A percentile compares a stretch with the other conserved stretches of the same genome.
These are phyloP conservation scores for Xenoacremonium recifei DNA, from an alignment of 2,329 filamentous ascomycete genomes.

Conservation along the genomic window DNA sequence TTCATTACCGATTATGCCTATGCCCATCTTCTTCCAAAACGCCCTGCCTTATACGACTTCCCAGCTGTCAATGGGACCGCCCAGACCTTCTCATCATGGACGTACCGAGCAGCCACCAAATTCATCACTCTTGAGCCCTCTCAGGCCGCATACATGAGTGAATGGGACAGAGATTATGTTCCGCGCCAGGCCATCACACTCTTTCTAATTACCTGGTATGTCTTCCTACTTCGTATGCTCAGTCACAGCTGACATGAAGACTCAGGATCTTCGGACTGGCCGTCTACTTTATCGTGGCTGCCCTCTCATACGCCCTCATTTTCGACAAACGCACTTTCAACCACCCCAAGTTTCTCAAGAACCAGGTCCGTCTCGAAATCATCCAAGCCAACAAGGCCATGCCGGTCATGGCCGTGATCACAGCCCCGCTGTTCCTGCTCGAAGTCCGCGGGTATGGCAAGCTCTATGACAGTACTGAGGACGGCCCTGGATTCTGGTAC, in stretches of 20 bases:
- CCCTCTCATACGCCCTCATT: conserved; percentile 81
- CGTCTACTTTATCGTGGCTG: conserved; percentile 81
- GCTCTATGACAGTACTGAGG: conserved; percentile 77
- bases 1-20: conserved; percentile 80
- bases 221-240: conserved; percentile 9
- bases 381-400: conserved; percentile 73
- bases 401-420: conserved; percentile 80
- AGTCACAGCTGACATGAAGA: conserved; percentile 3
- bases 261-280: conserved; percentile 79
- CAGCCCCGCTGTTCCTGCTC: conserved; percentile 74
- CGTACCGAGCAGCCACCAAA: conserved; percentile 70
- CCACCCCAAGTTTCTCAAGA: conserved; percentile 93
- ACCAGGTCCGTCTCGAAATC: conserved; percentile 87
- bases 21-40: conserved; percentile 65
- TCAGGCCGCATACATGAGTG: conserved; percentile 75
- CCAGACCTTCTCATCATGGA: conserved; percentile 58
- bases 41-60: conserved; percentile 51
- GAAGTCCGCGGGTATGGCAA: conserved; percentile 84
- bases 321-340: conserved; percentile 88
- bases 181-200: conserved; percentile 72
- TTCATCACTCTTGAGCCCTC: conserved; percentile 70
- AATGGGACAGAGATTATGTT: conserved; percentile 74
- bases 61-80: conserved; percentile 55
- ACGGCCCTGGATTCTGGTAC: conserved; percentile 77
- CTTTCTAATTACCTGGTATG: conserved; percentile 83